Percentiles rank a stretch among this genome's conserved stretches.
Conservation (phyloP, 129 eudicot species). For the Centella asiatica region DNA sequence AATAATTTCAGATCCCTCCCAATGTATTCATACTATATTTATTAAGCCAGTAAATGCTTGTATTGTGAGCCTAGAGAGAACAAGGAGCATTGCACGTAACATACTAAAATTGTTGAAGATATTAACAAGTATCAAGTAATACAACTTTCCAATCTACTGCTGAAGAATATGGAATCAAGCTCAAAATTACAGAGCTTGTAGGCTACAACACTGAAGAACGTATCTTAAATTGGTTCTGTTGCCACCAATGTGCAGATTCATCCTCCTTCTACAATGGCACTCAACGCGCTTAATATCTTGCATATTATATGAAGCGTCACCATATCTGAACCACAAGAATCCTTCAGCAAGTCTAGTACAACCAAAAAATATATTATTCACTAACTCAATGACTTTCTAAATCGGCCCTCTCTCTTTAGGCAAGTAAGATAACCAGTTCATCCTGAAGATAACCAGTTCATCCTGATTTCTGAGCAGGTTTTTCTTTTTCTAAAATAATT, state of each 20-base stretch:
- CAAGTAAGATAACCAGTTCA: too few relatives aligned
- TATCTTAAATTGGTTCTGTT: constrained; percentile 13
- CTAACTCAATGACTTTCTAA: constrained; percentile 7
- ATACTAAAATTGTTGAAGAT: constrained; percentile 8
- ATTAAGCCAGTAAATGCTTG: constrained; percentile 1
- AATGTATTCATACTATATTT: neutral
- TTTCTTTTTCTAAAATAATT: too few relatives aligned
- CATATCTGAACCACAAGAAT: neutral
- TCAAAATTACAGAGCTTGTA: constrained; percentile 6
- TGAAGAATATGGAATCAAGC: constrained; percentile 5
- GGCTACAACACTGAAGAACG: constrained; percentile 11
- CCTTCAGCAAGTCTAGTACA: constrained; percentile 1
- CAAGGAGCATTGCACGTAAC: too few relatives aligned
- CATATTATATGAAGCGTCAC: constrained; percentile 9
- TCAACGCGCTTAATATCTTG: neutral
- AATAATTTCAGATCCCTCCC: neutral
- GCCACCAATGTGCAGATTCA: constrained; percentile 7
- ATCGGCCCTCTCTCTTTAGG: too few relatives aligned
- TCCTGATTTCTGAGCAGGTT: too few relatives aligned
- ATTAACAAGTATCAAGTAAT: constrained; percentile 1
- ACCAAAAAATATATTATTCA: neutral
- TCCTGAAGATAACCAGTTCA: too few relatives aligned
- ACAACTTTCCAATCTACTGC: neutral
- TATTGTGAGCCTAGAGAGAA: too few relatives aligned
- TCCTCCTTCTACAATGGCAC: constrained; percentile 12